Evolutionary conservation across 1,139 yeast genomes (phyloP).

Genomic region (Blastobotrys elegans): DNA sequence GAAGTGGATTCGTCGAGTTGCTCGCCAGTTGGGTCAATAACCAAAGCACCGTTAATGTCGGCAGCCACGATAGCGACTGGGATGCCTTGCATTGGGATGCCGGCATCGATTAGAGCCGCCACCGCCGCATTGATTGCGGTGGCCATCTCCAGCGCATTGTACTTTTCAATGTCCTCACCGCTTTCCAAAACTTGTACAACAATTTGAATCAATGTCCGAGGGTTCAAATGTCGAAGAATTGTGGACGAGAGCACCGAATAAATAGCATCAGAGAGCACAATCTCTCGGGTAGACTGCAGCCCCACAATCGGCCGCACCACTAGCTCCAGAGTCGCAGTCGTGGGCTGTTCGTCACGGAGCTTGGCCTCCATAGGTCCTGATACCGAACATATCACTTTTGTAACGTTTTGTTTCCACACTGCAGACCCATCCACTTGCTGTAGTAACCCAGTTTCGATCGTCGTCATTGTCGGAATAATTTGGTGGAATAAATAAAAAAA

Average conservation of each 20-base stretch:
- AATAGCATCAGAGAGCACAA: conserved; percentile 65
- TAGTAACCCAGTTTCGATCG: conserved; percentile 31
- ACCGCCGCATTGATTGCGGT: conserved; percentile 71
- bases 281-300: conserved; percentile 70
- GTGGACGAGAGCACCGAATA: conserved; percentile 57
- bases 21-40: conserved; percentile 43
- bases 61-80: conserved; percentile 53
- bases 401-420: conserved; percentile 44
- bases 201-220: conserved; percentile 79
- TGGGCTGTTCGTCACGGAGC: conserved; percentile 78
- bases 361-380: conserved; percentile 91
- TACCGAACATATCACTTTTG: conserved; percentile 68
- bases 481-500: neutral
- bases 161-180: conserved; percentile 39
- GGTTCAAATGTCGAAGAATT: conserved; percentile 63
- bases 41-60: conserved; percentile 32
- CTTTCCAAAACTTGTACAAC: conserved; percentile 75
- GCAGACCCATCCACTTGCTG: conserved; percentile 79
- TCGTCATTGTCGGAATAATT: conserved; percentile 4
- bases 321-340: conserved; percentile 72
- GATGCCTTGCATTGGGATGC: conserved; percentile 60
- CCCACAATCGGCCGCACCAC: conserved; percentile 76
- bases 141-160: conserved; percentile 48
- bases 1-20: conserved; percentile 46
- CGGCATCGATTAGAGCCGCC: conserved; percentile 77